Conservation (phyloP, 805 yeast species). For the Cyberlindnera meyerae region DNA sequence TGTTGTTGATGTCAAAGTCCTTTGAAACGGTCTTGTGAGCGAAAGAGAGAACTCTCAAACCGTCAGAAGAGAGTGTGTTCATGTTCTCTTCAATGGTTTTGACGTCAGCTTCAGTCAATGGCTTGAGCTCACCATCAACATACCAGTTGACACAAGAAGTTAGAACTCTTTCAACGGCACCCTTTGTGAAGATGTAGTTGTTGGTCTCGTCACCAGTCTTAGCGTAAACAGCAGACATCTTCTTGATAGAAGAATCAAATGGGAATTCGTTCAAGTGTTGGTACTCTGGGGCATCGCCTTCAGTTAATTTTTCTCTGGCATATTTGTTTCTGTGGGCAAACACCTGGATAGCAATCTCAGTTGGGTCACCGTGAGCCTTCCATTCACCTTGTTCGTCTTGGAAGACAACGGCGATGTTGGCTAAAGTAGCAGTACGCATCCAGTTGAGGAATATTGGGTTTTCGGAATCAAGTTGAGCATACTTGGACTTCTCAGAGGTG, state of each 20-base stretch:
- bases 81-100: slow-evolving; percentile 47
- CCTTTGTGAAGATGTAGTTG: slow-evolving; percentile 50
- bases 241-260: slow-evolving; percentile 67
- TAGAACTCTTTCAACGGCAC: slow-evolving; percentile 71
- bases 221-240: slow-evolving; percentile 62
- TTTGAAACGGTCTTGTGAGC: slow-evolving; percentile 40
- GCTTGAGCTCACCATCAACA: slow-evolving; percentile 26
- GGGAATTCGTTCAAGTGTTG: slow-evolving; percentile 61
- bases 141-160: slow-evolving; percentile 52
- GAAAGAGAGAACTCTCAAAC: slow-evolving; percentile 70
- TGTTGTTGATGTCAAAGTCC: slow-evolving; percentile 28
- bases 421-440: slow-evolving; percentile 66
- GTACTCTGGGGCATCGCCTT: slow-evolving; percentile 27
- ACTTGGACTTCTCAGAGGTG: slow-evolving; percentile 10
- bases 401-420: slow-evolving; percentile 70
- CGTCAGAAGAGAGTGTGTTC: slow-evolving; percentile 56
- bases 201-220: slow-evolving; percentile 27
- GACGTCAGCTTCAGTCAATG: slow-evolving; percentile 39
- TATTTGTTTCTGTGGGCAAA: slow-evolving; percentile 56
- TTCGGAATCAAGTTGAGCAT: slow-evolving; percentile 2
- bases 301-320: slow-evolving; percentile 41
- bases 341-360: slow-evolving; percentile 84
- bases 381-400: slow-evolving; percentile 45
- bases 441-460: slow-evolving; percentile 34
- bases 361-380: slow-evolving; percentile 86